Evolutionary conservation across 2,329 filamentous ascomycete genomes (phyloP).

Genomic region (Teratosphaeriaceae sp.): DNA sequence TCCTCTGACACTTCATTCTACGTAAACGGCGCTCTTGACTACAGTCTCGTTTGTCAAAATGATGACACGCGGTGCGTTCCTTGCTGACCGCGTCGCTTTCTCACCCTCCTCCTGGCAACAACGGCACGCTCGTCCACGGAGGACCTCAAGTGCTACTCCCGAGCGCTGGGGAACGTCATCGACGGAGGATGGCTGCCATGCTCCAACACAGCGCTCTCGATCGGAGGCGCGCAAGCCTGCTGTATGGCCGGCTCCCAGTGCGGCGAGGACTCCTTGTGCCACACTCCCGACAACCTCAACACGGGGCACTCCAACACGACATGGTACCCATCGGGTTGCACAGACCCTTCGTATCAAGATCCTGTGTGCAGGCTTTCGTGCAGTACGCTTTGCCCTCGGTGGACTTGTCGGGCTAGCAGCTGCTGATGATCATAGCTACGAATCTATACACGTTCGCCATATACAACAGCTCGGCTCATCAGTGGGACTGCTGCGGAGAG

Average conservation of each 20-base stretch:
- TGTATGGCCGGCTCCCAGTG: background rate
- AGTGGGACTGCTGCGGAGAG: background rate
- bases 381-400: too few species aligned
- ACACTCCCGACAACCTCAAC: background rate
- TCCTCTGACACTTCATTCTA: too few species aligned
- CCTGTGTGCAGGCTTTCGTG: background rate
- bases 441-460: background rate
- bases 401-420: too few species aligned
- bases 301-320: background rate
- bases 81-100: too few species aligned
- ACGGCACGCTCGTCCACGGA: too few species aligned
- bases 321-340: background rate
- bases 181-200: background rate
- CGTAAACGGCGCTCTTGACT: too few species aligned
- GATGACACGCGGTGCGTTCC: too few species aligned
- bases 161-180: background rate
- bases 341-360: background rate
- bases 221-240: background rate
- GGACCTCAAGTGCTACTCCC: background rate
- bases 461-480: background rate
- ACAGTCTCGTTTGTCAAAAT: too few species aligned
- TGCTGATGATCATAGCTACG: background rate
- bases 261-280: background rate
- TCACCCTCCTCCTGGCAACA: background rate
- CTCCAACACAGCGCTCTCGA: background rate